Evolutionary conservation across 106 monocot genomes (phyloP), one percentile per base, ranked within the genome.

Genomic region (Agapanthus africanus): DNA sequence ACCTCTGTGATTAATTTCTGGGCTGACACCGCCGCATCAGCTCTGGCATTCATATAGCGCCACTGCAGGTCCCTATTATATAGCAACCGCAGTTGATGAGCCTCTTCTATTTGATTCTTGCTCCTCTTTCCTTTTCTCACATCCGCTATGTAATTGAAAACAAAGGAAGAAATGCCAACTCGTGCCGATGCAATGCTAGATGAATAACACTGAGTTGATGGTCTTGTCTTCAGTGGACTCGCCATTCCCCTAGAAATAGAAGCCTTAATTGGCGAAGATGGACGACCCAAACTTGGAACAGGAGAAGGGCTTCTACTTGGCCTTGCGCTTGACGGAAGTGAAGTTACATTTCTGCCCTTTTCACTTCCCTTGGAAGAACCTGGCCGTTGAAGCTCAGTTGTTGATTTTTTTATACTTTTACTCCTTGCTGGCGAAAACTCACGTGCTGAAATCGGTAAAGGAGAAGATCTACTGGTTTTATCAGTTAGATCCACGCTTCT

Each of bases 1-100:
- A 99, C 99, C 99, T 90, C 85, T 62, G 85, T 61, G 52, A 31
- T 71, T 61, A 83, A 75, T 66, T 75, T 89, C 68, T 99, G 90
- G 40, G 66, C 65, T 21, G 59, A 56, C 46, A 75, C 71, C 27
- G 76, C 66, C 49, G 72, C 78, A 56, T 83, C 82, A 40, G 80
- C 81, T 67, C 54, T 73, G 21, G 87, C 84, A 83, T 93, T 99
- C 27, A 87, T 71, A 51, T 87, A 87, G 52, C 71, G 80, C 99
- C 99, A 99, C 40, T 93, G 99, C 79, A 90, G 39, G 56, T 71
- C 76, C 66, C 80, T 81, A 69, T 81, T 93, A 54, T 90, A 57
- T 41, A 87, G 70, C 56, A 99, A 25, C 25, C 82, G 40, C 34
- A 89, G 54, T 25, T 82, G 84, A 72, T 85, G 81, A 27, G 34